Evolutionary conservation across 2,329 filamentous ascomycete genomes (phyloP).

Genomic region (Fusarium sambucinum): DNA sequence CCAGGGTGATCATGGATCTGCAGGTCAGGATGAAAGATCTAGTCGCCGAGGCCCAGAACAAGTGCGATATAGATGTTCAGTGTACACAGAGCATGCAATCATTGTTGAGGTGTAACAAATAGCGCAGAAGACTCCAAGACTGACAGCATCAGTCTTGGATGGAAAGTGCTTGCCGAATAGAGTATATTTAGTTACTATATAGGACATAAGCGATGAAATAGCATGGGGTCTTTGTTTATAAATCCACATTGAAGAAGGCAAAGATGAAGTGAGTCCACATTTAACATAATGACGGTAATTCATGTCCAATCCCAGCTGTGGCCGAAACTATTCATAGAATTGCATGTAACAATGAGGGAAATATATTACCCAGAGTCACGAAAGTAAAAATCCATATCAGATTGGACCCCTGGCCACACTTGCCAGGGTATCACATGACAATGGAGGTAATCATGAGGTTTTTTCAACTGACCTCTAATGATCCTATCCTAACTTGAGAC

Average conservation of each 20-base stretch:
- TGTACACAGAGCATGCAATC: background rate
- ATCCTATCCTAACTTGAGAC: background rate
- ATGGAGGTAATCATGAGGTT: background rate
- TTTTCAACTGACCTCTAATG: background rate
- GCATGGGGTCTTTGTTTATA: too few species aligned
- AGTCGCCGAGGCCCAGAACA: background rate
- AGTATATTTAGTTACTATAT: too few species aligned
- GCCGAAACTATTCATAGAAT: background rate
- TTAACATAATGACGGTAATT: too few species aligned
- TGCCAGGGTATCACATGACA: conserved; percentile 17
- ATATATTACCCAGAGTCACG: background rate
- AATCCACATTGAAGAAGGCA: too few species aligned
- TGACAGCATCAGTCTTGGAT: background rate
- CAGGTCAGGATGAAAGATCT: background rate
- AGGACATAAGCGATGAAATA: too few species aligned
- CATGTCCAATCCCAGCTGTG: too few species aligned
- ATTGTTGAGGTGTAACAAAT: background rate
- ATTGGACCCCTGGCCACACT: background rate
- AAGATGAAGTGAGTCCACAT: too few species aligned
- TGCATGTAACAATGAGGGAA: background rate
- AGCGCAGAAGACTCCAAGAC: too few species aligned
- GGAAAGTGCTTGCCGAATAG: too few species aligned
- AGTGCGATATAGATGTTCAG: background rate
- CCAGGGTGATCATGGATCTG: background rate
- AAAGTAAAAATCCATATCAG: background rate